Evolutionary conservation across 139 green algal genomes (phyloP), one percentile per base, ranked within the genome.

Genomic region (Chlamydomonas schloesseri): DNA sequence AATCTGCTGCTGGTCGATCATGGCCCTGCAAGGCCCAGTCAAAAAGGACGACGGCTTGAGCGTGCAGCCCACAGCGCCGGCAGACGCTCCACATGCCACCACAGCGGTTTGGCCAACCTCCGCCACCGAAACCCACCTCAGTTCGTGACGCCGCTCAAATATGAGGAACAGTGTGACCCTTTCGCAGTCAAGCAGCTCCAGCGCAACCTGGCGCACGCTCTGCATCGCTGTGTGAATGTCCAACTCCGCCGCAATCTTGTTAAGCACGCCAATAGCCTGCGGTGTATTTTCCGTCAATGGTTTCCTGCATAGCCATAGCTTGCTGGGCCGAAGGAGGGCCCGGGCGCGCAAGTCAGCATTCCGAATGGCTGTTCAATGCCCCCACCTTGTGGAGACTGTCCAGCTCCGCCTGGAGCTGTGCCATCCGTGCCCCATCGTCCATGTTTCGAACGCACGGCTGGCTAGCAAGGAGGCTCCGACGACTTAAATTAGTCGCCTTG

Each of bases 101-200:
- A n/a, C n/a, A n/a, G n/a, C n/a, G n/a, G n/a, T n/a, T n/a, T n/a
- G n/a, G n/a, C n/a, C n/a, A n/a, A n/a, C n/a, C n/a, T n/a, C n/a
- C n/a, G n/a, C n/a, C 42, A 50, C 6, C 42, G 6, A 50, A 5
- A 50, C 42, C 42, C 65, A 93, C 91, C 92, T 91, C 33, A 95
- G 91, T 77, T 96, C 92, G 6, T 75, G 69, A 14, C 87, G 72
- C 17, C 76, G 36, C 18, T 90, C 83, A 60, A 94, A 91, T 6
- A 96, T 83, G 0, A 95, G 84, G 80, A 96, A 96, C 55, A 95
- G 81, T 0, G 90, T 95, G 10, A 95, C 91, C 11, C 84, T 81
- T 31, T 95, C 92, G 50, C 93, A 96, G 26, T 92, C 81, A n/a
- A 95, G 86, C 53, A 96, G 75, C 71, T 95, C 89, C 64, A 96